Base-by-base conservation (phyloP, 108 stramenopile species). In the Thalassiosira profunda region DNA sequence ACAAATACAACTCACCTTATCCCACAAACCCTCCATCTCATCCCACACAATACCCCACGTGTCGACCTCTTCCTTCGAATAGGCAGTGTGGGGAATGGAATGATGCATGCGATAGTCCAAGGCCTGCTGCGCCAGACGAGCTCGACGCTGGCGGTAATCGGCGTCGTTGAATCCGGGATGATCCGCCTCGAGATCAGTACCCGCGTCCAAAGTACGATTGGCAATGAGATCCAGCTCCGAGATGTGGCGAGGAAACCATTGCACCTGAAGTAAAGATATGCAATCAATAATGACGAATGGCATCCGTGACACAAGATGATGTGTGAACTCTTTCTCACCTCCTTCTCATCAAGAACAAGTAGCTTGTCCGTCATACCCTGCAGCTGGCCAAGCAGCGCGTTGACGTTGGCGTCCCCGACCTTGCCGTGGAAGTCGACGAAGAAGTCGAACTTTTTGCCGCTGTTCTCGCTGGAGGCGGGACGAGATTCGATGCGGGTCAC, bases 1-100 rank as follows among this genome's bases (percentile, higher is more conserved):
- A 33, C 21, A 30, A 33, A 38, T 23, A 5, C 12, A 0, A 55
- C 71, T 23, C 9, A 72, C 71, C 71, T 90, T 70, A 6, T 90
- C 78, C 79, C 86, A 94, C 9, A 94, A 58, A 25, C 60, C 78
- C 60, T 87, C 84, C 90, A 97, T 88, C 18, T 74, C 84, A 56
- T 93, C 88, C 94, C 92, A 99, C 21, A 99, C 94, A 20, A 77
- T 44, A n/a, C 81, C 81, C 98, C 98, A 99, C 6, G 95, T 96
- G 46, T 89, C 80, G 26, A 87, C 82, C 68, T 99, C 98, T 3
- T 93, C 86, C 34, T 67, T 46, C 6, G 89, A 95, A 83, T 99
- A 99, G 14, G 96, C 81, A 40, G 97, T 91, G 25, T 52, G 62
- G 0, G 94, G 90, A 62, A 99, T 97, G 6, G 81, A 69, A 33